Conservation (phyloP, 495 filamentous ascomycete genomes). For the Mytilinidion resinicola region DNA sequence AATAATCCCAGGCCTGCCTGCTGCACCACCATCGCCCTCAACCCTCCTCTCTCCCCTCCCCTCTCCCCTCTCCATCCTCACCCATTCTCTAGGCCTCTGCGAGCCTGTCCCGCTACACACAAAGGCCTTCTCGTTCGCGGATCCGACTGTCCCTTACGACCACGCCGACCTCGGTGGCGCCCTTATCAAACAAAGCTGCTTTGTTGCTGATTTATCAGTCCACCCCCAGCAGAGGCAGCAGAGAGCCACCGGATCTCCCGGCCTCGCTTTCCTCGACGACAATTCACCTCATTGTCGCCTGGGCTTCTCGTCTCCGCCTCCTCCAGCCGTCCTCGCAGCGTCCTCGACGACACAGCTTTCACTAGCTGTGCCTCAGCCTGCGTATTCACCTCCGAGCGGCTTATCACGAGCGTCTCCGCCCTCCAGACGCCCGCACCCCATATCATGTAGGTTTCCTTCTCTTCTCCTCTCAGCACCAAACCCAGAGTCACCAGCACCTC, state of each 20-base stretch:
- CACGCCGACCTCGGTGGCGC: conserved; percentile 7
- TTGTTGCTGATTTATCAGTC: neutral
- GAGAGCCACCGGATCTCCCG: conserved; percentile 1
- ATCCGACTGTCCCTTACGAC: conserved; percentile 3
- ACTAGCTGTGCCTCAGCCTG: conserved; percentile 31
- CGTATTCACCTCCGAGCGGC: conserved; percentile 11
- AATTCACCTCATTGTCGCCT: conserved; percentile 5
- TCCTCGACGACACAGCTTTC: conserved; percentile 33
- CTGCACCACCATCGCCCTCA: conserved; percentile 17
- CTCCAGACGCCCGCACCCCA: conserved; percentile 3
- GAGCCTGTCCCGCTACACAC: conserved; percentile 19
- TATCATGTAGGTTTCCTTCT: neutral
- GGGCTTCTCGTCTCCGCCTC: conserved; percentile 6
- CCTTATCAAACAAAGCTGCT: conserved; percentile 1
- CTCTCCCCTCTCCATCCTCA: conserved; percentile 11
- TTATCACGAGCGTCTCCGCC: conserved; percentile 3
- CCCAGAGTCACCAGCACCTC: neutral
- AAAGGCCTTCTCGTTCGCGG: conserved; percentile 9
- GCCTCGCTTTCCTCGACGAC: conserved; percentile 6
- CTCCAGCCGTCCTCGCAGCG: neutral
- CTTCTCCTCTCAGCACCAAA: conserved; percentile 6
- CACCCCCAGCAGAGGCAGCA: conserved; percentile 6
- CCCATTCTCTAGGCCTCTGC: conserved; percentile 18
- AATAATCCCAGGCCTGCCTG: conserved; percentile 15
- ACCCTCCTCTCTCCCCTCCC: conserved; percentile 13